Conservation (phyloP, 2,329 filamentous ascomycete genomes). For the Claviceps purpurea region DNA sequence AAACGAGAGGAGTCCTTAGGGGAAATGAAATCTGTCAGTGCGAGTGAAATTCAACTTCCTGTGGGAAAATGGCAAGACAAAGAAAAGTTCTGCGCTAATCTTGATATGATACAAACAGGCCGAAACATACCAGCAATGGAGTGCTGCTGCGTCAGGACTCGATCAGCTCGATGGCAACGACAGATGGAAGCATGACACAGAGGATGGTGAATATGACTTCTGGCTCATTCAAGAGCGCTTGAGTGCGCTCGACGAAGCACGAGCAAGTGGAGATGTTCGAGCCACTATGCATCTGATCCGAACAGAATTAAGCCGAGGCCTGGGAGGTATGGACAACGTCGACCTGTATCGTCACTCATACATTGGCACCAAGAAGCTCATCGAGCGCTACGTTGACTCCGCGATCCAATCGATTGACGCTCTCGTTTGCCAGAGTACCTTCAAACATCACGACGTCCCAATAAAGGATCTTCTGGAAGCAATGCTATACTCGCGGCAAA, state of each 20-base stretch:
- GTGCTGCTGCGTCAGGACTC: slow-evolving; percentile 59
- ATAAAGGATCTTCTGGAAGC: slow-evolving; percentile 50
- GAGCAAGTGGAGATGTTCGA: slow-evolving; percentile 55
- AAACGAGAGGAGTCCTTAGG: slow-evolving; percentile 49
- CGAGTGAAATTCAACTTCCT: neutral
- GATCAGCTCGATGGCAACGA: slow-evolving; percentile 71
- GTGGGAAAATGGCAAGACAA: neutral
- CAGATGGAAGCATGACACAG: slow-evolving; percentile 59
- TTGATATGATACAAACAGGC: slow-evolving; percentile 34
- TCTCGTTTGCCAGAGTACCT: slow-evolving; percentile 48
- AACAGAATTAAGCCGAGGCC: slow-evolving; percentile 64
- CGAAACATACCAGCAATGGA: slow-evolving; percentile 58
- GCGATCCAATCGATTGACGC: slow-evolving; percentile 60
- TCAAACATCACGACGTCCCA: slow-evolving; percentile 38
- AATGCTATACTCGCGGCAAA: slow-evolving; percentile 59
- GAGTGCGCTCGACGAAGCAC: slow-evolving; percentile 59
- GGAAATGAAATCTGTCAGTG: slow-evolving; percentile 50
- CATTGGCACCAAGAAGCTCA: slow-evolving; percentile 73
- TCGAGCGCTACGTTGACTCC: slow-evolving; percentile 76
- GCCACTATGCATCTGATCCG: slow-evolving; percentile 71
- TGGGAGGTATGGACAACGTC: slow-evolving; percentile 76
- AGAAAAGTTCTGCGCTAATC: neutral
- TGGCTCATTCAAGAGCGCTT: slow-evolving; percentile 56
- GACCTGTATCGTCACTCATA: slow-evolving; percentile 74
- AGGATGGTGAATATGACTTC: slow-evolving; percentile 55